Conservation (phyloP, 768 basidiomycete genomes). For the Cyathus striatus region DNA sequence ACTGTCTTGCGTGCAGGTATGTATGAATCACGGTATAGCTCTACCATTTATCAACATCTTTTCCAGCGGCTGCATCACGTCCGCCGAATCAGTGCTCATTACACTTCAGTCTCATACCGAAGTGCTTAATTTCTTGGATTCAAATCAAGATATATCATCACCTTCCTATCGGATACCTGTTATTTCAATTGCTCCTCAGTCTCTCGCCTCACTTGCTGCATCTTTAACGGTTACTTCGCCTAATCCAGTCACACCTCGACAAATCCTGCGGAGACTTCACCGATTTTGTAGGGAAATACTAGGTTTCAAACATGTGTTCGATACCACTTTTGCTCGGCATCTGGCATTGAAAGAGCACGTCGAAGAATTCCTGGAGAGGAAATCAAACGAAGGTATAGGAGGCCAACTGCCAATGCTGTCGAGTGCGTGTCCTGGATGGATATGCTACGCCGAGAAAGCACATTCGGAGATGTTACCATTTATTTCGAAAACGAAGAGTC, state of each 20-base stretch:
- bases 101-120: conserved; percentile 94
- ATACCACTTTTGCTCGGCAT: conserved; percentile 93
- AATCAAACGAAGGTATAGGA: conserved; percentile 21
- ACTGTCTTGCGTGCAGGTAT: conserved; percentile 97
- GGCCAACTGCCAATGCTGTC: conserved; percentile 80
- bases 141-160: conserved; percentile 34
- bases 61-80: conserved; percentile 92
- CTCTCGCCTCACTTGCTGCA: conserved; percentile 76
- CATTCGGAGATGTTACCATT: conserved; percentile 92
- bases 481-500: conserved; percentile 83
- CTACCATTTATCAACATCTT: neutral
- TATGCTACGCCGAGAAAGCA: conserved; percentile 98
- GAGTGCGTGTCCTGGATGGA: conserved; percentile 98
- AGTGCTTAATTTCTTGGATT: conserved; percentile 72
- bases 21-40: conserved; percentile 19
- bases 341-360: conserved; percentile 78
- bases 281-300: conserved; percentile 64
- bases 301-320: conserved; percentile 81
- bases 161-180: conserved; percentile 54
- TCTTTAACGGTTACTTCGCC: conserved; percentile 17
- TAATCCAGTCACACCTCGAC: conserved; percentile 32
- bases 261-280: conserved; percentile 66
- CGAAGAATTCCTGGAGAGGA: conserved; percentile 76
- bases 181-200: conserved; percentile 87
- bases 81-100: conserved; percentile 95